A percentile compares a stretch with the other conserved stretches of the same genome.
Conservation (phyloP, 495 filamentous ascomycete genomes). For the Hyaloscypha finlandica region DNA sequence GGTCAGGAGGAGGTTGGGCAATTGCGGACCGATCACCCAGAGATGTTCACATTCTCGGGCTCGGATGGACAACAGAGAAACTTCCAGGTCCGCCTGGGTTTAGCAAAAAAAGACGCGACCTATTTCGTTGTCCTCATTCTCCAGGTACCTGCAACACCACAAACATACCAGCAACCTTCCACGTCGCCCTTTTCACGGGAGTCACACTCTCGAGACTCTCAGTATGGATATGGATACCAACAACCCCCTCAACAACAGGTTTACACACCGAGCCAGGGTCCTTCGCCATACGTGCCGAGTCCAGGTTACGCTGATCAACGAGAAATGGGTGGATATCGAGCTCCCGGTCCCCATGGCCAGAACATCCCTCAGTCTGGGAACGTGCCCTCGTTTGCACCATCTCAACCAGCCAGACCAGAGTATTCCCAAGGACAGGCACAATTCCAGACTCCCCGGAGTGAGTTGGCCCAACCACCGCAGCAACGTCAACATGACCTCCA, state of each 20-base stretch:
- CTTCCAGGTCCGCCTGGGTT: conserved; percentile 46
- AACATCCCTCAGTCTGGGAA: conserved; percentile 13
- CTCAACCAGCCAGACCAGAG: conserved; percentile 31
- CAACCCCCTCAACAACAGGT: conserved; percentile 32
- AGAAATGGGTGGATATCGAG: conserved; percentile 22
- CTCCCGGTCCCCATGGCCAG: conserved; percentile 18
- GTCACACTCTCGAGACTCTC: conserved; percentile 30
- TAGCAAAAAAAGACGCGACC: conserved; percentile 53
- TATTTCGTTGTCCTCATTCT: conserved; percentile 54
- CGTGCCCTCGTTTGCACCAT: conserved; percentile 22
- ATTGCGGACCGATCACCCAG: conserved; percentile 46
- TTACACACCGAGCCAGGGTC: conserved; percentile 45
- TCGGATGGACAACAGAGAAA: conserved; percentile 46
- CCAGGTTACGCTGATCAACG: conserved; percentile 21
- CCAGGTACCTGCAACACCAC: conserved; percentile 33
- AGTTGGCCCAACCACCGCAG: conserved; percentile 38
- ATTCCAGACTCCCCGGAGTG: conserved; percentile 49
- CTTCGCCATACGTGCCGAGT: conserved; percentile 27
- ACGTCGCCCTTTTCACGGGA: conserved; percentile 51
- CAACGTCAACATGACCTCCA: conserved; percentile 45
- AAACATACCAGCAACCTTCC: conserved; percentile 33
- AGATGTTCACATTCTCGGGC: conserved; percentile 50
- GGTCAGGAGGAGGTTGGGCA: conserved; percentile 46
- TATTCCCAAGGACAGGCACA: conserved; percentile 40
- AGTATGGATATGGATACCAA: conserved; percentile 44